Base-by-base conservation (phyloP, 78 protist species). In the Speleostelium caveatum region DNA sequence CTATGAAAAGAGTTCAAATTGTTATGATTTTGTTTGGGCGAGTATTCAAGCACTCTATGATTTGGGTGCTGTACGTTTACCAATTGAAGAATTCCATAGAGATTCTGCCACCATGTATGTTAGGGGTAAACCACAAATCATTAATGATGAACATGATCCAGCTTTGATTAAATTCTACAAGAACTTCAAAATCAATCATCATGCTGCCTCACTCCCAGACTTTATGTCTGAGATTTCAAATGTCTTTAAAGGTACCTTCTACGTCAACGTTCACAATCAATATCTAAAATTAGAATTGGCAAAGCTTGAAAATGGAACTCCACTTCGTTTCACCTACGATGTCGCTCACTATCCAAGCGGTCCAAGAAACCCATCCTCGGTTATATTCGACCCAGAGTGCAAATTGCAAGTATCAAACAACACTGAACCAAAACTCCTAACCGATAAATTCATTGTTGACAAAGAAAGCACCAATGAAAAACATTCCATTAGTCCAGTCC, bases 21-120 rank as follows among this genome's bases (percentile, higher is more conserved):
- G 91, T 39, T 51, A 83, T 58, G 91, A 83, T 59, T 83, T 83
- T 62, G 91, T 45, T 24, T 83, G 91, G 91, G 32, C 36, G 17
- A 36, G 71, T 3, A 28, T 83, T 74, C 17, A 53, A 24, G 35
- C 91, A 19, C 42, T 83, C 33, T 83, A 69, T 41, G 36, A 67
- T 42, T 39, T 83, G 12, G 91, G 91, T 4, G 91, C 77, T 24
- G 22, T 24, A 33, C 21, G 42, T 24, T 26, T 26, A 2, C 38
- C 24, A 19, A 7, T 72, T n/a, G 33, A 53, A 16, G 6, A 26
- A 22, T 49, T 79, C 55, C 14, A 63, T 12, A 69, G 91, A 38
- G 91, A 83, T 58, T 42, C 42, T 33, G 49, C 59, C 14, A 83
- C 91, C 35, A 6, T 83, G 10, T 60, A 45, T 19, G 68, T 75